Percentiles rank a stretch among this genome's conserved stretches.
Evolutionary conservation across 805 yeast genomes (phyloP).

Genomic region (Saccharomyces eubayanus): DNA sequence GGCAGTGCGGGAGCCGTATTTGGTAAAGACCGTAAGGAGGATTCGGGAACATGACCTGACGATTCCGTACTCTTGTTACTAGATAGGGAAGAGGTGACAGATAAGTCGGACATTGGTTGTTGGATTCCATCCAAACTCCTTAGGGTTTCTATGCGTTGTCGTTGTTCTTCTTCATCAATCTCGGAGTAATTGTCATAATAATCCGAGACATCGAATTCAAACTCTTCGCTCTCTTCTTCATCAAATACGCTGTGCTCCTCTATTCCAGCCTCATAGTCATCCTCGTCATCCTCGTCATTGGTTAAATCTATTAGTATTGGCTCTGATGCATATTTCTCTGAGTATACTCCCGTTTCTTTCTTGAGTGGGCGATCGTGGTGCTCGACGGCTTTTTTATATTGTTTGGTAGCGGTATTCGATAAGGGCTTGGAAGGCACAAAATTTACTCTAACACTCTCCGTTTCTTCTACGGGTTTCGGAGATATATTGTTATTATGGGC

Average conservation of each 20-base stretch:
- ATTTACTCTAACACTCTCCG: conserved; percentile 10
- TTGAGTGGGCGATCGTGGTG: neutral
- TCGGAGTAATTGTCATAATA: conserved; percentile 3
- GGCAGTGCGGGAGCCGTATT: neutral
- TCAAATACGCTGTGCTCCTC: neutral
- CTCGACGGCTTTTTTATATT: neutral
- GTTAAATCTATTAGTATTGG: conserved; percentile 12
- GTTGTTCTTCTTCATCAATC: neutral
- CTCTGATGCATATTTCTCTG: neutral
- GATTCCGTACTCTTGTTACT: neutral
- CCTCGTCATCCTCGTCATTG: conserved; percentile 11
- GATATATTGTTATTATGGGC: neutral
- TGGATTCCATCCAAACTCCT: neutral
- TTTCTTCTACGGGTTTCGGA: neutral
- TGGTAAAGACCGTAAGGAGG: neutral
- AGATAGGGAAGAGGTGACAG: neutral
- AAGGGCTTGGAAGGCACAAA: conserved; percentile 26
- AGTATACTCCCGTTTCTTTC: neutral
- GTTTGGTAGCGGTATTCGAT: neutral
- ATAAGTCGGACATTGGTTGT: conserved; percentile 2
- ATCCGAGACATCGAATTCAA: conserved; percentile 5
- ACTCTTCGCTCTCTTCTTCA: conserved; percentile 1
- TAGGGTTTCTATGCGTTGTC: neutral
- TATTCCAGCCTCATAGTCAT: neutral
- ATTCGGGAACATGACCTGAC: neutral